These are phyloP conservation scores for Tetrapyrgos nigripes DNA, from an alignment of 1,284 basidiomycete genomes.

Conservation along the genomic window DNA sequence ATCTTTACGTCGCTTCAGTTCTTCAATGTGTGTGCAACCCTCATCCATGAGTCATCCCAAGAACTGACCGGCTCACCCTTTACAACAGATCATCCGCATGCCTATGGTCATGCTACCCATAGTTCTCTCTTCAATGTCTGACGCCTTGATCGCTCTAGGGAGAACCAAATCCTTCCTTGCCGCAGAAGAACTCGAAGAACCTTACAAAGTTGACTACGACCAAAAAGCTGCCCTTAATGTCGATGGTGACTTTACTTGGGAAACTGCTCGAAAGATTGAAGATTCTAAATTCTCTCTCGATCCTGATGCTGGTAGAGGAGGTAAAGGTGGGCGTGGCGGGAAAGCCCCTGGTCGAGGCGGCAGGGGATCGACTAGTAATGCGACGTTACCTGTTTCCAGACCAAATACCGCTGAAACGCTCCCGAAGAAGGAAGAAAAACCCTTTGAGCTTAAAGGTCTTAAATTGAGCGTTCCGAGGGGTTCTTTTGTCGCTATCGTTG, in stretches of 20 bases:
- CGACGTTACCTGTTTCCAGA: not conserved
- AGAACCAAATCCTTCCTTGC: slow-evolving; percentile 56
- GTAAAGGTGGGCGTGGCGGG: slow-evolving; percentile 17
- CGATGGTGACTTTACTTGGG: slow-evolving; percentile 64
- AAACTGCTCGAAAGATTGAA: slow-evolving; percentile 32
- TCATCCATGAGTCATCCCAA: not conserved
- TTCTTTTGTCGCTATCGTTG: slow-evolving; percentile 75
- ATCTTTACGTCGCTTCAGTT: slow-evolving; percentile 68
- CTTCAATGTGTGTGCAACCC: slow-evolving; percentile 51
- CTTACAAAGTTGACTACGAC: slow-evolving; percentile 45
- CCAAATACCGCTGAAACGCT: not conserved
- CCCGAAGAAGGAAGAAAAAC: slow-evolving; percentile 47
- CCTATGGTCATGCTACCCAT: slow-evolving; percentile 47
- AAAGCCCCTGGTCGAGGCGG: slow-evolving; percentile 26
- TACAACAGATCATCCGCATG: slow-evolving; percentile 55
- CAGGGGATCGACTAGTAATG: slow-evolving; percentile 11
- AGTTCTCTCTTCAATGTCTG: slow-evolving; percentile 44
- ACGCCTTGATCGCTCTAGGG: slow-evolving; percentile 56
- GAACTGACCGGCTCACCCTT: not conserved
- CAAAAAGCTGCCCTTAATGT: slow-evolving; percentile 49
- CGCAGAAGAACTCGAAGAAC: slow-evolving; percentile 55
- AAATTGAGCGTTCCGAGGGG: slow-evolving; percentile 66
- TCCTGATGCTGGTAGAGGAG: not conserved
- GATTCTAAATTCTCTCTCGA: slow-evolving; percentile 23
- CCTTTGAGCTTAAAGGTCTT: slow-evolving; percentile 67